Conservation (phyloP, 1,139 yeast species). For the Groenewaldozyma auringiensis region DNA sequence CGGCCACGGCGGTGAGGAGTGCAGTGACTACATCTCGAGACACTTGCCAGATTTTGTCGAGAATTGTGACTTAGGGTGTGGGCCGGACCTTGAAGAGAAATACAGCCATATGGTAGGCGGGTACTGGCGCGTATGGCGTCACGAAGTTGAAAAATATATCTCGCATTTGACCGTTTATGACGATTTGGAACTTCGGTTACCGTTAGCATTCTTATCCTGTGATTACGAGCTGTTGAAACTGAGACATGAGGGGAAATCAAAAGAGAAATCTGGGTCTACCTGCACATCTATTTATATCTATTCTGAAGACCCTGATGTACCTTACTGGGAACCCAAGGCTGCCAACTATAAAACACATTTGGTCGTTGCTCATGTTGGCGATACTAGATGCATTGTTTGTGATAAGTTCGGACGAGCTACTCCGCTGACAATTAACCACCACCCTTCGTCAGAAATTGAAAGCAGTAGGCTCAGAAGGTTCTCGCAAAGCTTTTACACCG, state of each 20-base stretch:
- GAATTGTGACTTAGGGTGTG: constrained; percentile 31
- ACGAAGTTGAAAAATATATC: constrained; percentile 42
- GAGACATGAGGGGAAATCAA: constrained; percentile 12
- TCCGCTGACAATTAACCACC: constrained; percentile 71
- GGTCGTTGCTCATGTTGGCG: constrained; percentile 90
- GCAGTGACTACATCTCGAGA: constrained; percentile 52
- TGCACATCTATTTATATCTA: constrained; percentile 73
- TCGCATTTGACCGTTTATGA: constrained; percentile 38
- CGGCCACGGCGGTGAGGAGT: constrained; percentile 87
- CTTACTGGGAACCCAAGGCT: constrained; percentile 66
- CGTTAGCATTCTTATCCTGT: constrained; percentile 53
- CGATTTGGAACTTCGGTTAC: constrained; percentile 54
- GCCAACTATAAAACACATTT: constrained; percentile 43
- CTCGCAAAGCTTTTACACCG: constrained; percentile 71
- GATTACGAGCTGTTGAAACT: constrained; percentile 38
- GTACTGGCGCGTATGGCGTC: constrained; percentile 78
- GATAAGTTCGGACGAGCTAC: constrained; percentile 66
- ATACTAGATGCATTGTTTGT: constrained; percentile 69
- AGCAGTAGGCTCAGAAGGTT: constrained; percentile 61
- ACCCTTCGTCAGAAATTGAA: constrained; percentile 79
- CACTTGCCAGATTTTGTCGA: constrained; percentile 55
- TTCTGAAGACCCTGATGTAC: constrained; percentile 33
- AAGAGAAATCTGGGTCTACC: constrained; percentile 61
- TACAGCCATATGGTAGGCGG: constrained; percentile 59
- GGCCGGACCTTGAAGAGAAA: constrained; percentile 43